Conservation (phyloP, 345 rosid genomes). For the Pistacia vera region DNA sequence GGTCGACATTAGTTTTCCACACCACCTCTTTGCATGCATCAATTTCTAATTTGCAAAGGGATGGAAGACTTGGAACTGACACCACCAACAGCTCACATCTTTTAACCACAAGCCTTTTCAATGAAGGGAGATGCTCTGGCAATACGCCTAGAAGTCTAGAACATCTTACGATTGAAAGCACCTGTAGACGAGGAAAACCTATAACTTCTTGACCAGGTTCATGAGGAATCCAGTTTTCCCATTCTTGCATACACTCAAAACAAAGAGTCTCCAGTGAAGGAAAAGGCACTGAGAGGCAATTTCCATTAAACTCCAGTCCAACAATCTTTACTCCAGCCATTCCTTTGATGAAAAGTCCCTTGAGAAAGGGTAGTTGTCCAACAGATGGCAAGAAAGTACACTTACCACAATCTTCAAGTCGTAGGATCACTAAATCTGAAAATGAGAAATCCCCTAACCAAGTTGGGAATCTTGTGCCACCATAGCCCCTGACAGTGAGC, state of each 20-base stretch:
- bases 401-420: neutral
- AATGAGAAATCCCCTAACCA: slow-evolving; percentile 20
- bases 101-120: slow-evolving; percentile 1
- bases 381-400: slow-evolving; percentile 11
- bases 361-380: slow-evolving; percentile 10
- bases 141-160: slow-evolving; percentile 23
- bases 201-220: slow-evolving; percentile 11
- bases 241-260: slow-evolving; percentile 31
- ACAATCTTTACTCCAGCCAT: slow-evolving; percentile 1
- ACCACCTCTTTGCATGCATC: slow-evolving; percentile 12
- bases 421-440: neutral
- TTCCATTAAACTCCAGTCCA: slow-evolving; percentile 13
- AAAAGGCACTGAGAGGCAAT: neutral
- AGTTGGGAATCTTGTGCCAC: slow-evolving; percentile 9
- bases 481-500: slow-evolving; percentile 5
- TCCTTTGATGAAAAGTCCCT: neutral
- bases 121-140: slow-evolving; percentile 27
- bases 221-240: slow-evolving; percentile 36
- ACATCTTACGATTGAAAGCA: slow-evolving; percentile 32
- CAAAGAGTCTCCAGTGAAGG: slow-evolving; percentile 10
- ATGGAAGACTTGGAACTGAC: slow-evolving; percentile 17
- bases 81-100: slow-evolving; percentile 1
- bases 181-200: slow-evolving; percentile 33
- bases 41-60: neutral
- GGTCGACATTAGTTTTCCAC: neutral